Evolutionary conservation across 805 yeast genomes (phyloP).

Genomic region (Schwanniomyces pseudopolymorphus): DNA sequence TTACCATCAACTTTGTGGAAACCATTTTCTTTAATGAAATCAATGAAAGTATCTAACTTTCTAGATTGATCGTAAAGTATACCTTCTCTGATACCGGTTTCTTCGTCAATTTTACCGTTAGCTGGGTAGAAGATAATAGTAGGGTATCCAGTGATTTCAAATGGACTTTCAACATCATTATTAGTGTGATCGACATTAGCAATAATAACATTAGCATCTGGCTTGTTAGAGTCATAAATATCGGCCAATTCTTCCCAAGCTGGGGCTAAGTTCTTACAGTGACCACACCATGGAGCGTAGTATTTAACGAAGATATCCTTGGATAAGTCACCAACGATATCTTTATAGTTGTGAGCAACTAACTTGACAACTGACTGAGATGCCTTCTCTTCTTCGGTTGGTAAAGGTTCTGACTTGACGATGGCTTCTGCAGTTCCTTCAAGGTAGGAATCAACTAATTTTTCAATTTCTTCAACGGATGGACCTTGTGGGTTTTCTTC

Average conservation of each 20-base stretch:
- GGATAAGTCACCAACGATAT: constrained; percentile 51
- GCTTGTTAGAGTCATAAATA: constrained; percentile 53
- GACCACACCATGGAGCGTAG: constrained; percentile 98
- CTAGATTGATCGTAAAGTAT: constrained; percentile 69
- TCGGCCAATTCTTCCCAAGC: constrained; percentile 83
- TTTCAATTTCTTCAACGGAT: constrained; percentile 46
- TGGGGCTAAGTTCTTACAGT: constrained; percentile 90
- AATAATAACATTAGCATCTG: constrained; percentile 56
- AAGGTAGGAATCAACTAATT: constrained; percentile 62
- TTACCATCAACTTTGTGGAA: constrained; percentile 58
- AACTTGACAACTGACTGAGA: constrained; percentile 63
- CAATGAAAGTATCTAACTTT: constrained; percentile 66
- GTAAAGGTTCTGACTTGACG: constrained; percentile 83
- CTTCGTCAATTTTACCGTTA: constrained; percentile 41
- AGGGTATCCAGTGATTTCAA: constrained; percentile 84
- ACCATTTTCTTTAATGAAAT: constrained; percentile 72
- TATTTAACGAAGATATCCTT: constrained; percentile 85
- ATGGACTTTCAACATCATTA: constrained; percentile 76
- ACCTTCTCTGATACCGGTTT: constrained; percentile 49
- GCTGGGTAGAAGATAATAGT: constrained; percentile 91
- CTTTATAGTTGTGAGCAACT: constrained; percentile 82
- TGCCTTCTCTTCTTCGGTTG: constrained; percentile 70
- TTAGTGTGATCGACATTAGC: constrained; percentile 88
- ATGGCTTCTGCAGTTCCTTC: constrained; percentile 69
- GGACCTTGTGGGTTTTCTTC: constrained; percentile 47